Conservation (phyloP, 768 basidiomycete genomes). For the button mushroom (Agaricus bisporus) region DNA sequence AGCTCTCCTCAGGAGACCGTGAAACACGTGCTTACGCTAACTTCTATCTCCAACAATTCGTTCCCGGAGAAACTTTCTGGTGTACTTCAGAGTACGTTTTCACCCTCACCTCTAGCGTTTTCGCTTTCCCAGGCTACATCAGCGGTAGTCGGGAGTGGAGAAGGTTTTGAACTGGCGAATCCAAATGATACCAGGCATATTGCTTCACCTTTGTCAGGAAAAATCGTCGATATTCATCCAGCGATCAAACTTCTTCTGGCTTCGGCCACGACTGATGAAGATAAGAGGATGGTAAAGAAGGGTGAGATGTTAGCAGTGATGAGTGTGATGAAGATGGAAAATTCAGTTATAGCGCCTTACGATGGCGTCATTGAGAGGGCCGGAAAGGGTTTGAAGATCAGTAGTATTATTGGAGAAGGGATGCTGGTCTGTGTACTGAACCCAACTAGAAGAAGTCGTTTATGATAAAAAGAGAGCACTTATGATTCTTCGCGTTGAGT, state of each 20-base stretch:
- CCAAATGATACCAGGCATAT: constrained; percentile 25
- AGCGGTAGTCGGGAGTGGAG: constrained; percentile 16
- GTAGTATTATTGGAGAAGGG: constrained; percentile 29
- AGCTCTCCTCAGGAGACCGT: not conserved
- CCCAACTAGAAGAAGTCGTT: not conserved
- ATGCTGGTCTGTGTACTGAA: constrained; percentile 25
- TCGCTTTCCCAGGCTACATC: constrained; percentile 27
- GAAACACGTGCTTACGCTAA: constrained; percentile 26
- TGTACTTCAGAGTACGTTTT: constrained; percentile 26
- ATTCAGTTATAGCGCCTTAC: constrained; percentile 20
- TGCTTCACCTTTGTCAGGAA: constrained; percentile 29
- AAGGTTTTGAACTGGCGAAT: constrained; percentile 28
- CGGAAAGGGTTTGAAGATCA: constrained; percentile 27
- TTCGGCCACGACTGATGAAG: not conserved
- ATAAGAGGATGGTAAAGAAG: constrained; percentile 17
- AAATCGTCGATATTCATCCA: constrained; percentile 29
- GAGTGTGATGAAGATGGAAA: constrained; percentile 40
- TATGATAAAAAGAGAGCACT: not conserved
- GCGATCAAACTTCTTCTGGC: constrained; percentile 15
- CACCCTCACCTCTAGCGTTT: constrained; percentile 23
- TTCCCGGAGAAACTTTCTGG: constrained; percentile 31
- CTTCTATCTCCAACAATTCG: constrained; percentile 27
- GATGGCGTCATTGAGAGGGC: constrained; percentile 24
- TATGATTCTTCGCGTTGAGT: no score
- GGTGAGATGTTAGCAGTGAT: constrained; percentile 28